phyloP scores from a whole-genome alignment of 2,329 filamentous ascomycete species.

The Akanthomyces lecanii region DNA sequence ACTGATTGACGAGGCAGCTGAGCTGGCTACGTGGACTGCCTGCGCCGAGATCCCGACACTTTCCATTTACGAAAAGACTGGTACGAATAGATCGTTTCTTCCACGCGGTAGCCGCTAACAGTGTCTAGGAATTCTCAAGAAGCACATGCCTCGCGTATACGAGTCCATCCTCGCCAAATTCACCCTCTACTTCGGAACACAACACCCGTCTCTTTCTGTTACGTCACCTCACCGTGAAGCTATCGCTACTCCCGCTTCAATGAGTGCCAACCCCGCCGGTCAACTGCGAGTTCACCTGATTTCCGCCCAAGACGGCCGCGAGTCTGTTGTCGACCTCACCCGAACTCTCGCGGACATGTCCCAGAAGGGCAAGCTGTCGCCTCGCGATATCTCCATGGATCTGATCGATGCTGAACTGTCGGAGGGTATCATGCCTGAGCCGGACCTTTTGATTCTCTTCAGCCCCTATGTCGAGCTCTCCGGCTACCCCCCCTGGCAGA shows the following conservation, averaged over 20 bases:
- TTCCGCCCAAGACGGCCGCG: slow-evolving; percentile 81
- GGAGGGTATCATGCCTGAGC: slow-evolving; percentile 76
- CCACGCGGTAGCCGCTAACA: slow-evolving; percentile 19
- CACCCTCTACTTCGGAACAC: slow-evolving; percentile 77
- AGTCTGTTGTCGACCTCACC: slow-evolving; percentile 92
- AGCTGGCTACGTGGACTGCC: slow-evolving; percentile 89
- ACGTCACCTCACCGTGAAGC: slow-evolving; percentile 41
- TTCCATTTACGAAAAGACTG: slow-evolving; percentile 88
- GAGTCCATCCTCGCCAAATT: slow-evolving; percentile 75
- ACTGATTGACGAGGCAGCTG: slow-evolving; percentile 83
- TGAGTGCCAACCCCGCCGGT: slow-evolving; percentile 30
- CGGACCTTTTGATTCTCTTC: slow-evolving; percentile 85
- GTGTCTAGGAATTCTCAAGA: slow-evolving; percentile 75
- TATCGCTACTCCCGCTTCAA: slow-evolving; percentile 27
- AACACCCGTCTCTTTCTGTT: slow-evolving; percentile 65
- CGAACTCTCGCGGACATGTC: slow-evolving; percentile 94
- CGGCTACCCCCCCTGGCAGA: slow-evolving; percentile 95
- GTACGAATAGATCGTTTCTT: slow-evolving; percentile 43
- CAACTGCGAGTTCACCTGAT: slow-evolving; percentile 67
- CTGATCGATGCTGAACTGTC: slow-evolving; percentile 85
- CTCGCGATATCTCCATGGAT: slow-evolving; percentile 77
- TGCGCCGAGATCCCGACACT: slow-evolving; percentile 82
- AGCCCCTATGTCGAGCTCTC: slow-evolving; percentile 76
- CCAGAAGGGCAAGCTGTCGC: slow-evolving; percentile 76
- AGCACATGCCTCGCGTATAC: slow-evolving; percentile 81